Percentiles rank a stretch among this genome's conserved stretches.
Conservation (phyloP, 208 protist genomes). For the Trypanosoma cruzi region DNA sequence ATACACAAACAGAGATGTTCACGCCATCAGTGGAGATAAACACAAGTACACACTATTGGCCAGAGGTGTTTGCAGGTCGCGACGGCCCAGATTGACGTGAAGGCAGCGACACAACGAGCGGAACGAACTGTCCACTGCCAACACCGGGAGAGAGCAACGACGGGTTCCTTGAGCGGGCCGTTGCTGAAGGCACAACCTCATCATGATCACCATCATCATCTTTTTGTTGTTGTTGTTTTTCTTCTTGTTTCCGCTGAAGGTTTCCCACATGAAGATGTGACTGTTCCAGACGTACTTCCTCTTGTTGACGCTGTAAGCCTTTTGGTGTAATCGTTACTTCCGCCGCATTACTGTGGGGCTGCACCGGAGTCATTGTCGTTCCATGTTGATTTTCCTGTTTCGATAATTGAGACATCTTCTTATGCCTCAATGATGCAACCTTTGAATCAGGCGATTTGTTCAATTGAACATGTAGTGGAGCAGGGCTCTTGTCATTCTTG, state of each 20-base stretch:
- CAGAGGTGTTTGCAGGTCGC: neutral
- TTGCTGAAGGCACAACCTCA: neutral
- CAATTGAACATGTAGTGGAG: neutral
- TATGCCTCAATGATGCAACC: too few species aligned
- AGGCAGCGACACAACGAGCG: neutral
- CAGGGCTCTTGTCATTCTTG: neutral
- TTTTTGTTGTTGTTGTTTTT: constrained; percentile 1
- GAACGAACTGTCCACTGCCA: neutral
- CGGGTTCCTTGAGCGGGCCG: neutral
- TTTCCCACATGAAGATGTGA: neutral
- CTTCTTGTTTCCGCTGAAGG: neutral
- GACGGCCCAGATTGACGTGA: neutral
- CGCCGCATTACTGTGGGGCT: neutral
- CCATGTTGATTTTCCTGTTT: neutral
- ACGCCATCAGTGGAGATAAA: neutral
- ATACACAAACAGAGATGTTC: neutral
- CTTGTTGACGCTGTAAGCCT: constrained; percentile 2
- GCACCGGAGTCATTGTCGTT: neutral
- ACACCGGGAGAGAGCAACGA: neutral
- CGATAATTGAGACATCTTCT: too few species aligned
- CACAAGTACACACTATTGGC: neutral
- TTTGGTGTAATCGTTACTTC: constrained; percentile 5
- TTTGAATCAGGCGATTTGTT: neutral
- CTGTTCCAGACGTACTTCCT: neutral
- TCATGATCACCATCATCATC: too few species aligned